A percentile compares a stretch with the other conserved stretches of the same genome.
Conservation (phyloP, 805 yeast genomes). For the Starmerella ratchasimensis region DNA sequence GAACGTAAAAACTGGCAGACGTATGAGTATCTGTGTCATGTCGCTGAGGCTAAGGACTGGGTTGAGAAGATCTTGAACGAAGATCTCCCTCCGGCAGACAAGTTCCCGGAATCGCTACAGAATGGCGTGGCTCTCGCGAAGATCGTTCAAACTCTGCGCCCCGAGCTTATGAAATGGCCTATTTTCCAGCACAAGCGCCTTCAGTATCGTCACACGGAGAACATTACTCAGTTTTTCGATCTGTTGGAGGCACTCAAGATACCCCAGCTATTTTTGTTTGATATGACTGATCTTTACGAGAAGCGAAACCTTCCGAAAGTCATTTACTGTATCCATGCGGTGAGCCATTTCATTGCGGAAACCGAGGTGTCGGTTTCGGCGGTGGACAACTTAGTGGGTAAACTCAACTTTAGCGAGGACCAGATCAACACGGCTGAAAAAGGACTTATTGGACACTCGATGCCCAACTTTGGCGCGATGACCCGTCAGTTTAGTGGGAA, state of each 20-base stretch:
- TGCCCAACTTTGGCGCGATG: conserved; percentile 64
- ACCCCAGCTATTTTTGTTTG: conserved; percentile 82
- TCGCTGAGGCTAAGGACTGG: conserved; percentile 74
- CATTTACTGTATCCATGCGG: conserved; percentile 81
- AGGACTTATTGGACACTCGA: conserved; percentile 44
- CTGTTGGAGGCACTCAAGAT: conserved; percentile 56
- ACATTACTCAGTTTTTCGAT: conserved; percentile 65
- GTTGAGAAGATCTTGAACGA: conserved; percentile 50
- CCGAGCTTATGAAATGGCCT: conserved; percentile 40
- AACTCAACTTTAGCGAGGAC: conserved; percentile 46
- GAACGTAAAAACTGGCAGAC: conserved; percentile 36
- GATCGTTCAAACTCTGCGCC: conserved; percentile 56
- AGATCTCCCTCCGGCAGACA: conserved; percentile 41
- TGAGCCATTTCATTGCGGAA: conserved; percentile 55
- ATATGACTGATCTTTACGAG: conserved; percentile 84
- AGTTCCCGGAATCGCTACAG: conserved; percentile 52
- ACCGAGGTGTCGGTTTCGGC: conserved; percentile 39
- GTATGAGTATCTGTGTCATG: conserved; percentile 69
- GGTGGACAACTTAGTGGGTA: conserved; percentile 50
- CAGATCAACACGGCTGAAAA: conserved; percentile 57
- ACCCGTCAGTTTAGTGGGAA: conserved; percentile 28
- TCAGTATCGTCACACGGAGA: conserved; percentile 84
- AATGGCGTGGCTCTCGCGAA: conserved; percentile 81
- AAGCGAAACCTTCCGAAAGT: conserved; percentile 87
- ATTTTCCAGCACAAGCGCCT: conserved; percentile 46